These are phyloP conservation scores for Abrus precatorius DNA, from an alignment of 306 rosid species.

Conservation along the genomic window DNA sequence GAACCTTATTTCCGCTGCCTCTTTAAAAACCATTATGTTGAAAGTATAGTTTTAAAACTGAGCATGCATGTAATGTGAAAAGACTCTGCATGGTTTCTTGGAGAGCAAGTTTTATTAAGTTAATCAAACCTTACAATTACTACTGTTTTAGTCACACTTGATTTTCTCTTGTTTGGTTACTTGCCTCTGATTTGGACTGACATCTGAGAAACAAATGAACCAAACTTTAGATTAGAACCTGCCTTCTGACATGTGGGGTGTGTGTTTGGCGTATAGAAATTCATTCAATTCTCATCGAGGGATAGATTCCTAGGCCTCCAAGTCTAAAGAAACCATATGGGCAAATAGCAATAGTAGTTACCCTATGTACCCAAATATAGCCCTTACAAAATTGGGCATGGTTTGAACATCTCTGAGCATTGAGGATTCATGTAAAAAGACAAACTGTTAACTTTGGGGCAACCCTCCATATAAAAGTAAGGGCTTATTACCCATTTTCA, in stretches of 20 bases:
- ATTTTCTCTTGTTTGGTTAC: slow-evolving; percentile 30
- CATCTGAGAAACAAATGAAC: slow-evolving; percentile 48
- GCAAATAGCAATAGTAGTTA: slow-evolving; percentile 17
- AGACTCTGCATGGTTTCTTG: slow-evolving; percentile 5
- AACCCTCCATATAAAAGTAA: slow-evolving; percentile 18
- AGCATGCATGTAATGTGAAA: slow-evolving; percentile 23
- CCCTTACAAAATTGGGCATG: slow-evolving; percentile 29
- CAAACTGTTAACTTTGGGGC: slow-evolving; percentile 3
- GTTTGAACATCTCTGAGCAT: slow-evolving; percentile 26
- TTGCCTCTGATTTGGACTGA: slow-evolving; percentile 48
- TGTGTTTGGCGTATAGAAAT: slow-evolving; percentile 36
- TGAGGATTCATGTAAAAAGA: neutral
- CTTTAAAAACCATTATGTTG: slow-evolving; percentile 6
- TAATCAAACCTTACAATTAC: slow-evolving; percentile 38
- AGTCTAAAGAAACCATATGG: slow-evolving; percentile 36
- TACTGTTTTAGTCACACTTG: slow-evolving; percentile 12
- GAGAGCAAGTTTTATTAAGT: slow-evolving; percentile 25
- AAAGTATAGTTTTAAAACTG: slow-evolving; percentile 7
- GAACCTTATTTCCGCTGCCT: slow-evolving; percentile 15
- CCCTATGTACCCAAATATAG: slow-evolving; percentile 36
- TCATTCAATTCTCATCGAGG: slow-evolving; percentile 38
- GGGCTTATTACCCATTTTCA: neutral
- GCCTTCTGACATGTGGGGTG: slow-evolving; percentile 42
- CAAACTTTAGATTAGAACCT: slow-evolving; percentile 29
- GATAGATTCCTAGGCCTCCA: slow-evolving; percentile 30